Evolutionary conservation across 768 basidiomycete genomes (phyloP).

Genomic region (Amanita jacksonii): DNA sequence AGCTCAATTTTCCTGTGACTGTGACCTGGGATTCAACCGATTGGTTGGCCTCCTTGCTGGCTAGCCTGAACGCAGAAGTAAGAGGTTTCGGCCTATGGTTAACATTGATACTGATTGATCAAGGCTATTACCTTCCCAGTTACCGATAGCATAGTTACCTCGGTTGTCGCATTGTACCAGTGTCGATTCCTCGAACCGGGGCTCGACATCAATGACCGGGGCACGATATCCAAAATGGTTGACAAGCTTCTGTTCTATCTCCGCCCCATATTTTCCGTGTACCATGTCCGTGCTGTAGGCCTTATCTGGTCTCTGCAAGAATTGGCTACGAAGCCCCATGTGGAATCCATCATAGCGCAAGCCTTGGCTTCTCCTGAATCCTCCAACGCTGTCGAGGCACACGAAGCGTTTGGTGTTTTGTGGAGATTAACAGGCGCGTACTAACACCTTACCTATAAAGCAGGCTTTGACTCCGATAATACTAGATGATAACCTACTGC

Average conservation of each 20-base stretch:
- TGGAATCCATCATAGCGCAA: conserved; percentile 74
- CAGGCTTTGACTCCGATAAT: background rate
- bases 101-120: conserved; percentile 6
- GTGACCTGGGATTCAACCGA: conserved; percentile 50
- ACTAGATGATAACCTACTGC: conserved; percentile 72
- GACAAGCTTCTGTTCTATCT: conserved; percentile 69
- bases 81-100: conserved; percentile 8
- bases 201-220: conserved; percentile 44
- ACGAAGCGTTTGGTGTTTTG: conserved; percentile 85
- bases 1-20: conserved; percentile 28
- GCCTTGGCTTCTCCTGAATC: conserved; percentile 51
- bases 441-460: background rate
- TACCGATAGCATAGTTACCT: conserved; percentile 52
- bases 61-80: conserved; percentile 46
- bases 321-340: conserved; percentile 42
- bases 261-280: conserved; percentile 49
- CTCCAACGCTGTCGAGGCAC: conserved; percentile 42
- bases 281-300: conserved; percentile 74
- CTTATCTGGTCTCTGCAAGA: conserved; percentile 77
- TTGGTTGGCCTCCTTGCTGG: conserved; percentile 55
- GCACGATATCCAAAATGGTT: conserved; percentile 50
- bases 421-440: conserved; percentile 80
- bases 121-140: conserved; percentile 58
- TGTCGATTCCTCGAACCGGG: conserved; percentile 40
- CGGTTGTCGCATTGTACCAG: conserved; percentile 46